Percentiles rank a stretch among this genome's conserved stretches.
phyloP scores from a whole-genome alignment of 192 early-diverging fungal species.

The Chytriomyces sp. region DNA sequence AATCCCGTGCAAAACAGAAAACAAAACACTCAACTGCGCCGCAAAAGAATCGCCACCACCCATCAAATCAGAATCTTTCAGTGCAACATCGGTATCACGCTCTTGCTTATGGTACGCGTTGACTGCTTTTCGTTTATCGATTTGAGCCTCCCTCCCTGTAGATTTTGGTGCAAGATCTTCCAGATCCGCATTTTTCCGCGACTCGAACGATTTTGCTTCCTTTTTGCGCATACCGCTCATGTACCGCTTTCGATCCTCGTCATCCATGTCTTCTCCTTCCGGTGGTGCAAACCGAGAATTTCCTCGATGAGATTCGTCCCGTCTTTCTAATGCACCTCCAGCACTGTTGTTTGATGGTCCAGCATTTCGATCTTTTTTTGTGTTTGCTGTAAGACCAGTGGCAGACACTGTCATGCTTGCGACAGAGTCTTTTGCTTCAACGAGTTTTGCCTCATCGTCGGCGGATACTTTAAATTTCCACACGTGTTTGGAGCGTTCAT shows the following conservation, averaged over 20 bases:
- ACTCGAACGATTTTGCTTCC: constrained; percentile 43
- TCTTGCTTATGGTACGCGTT: constrained; percentile 68
- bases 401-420: constrained; percentile 56
- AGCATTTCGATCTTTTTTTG: too few relatives aligned
- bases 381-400: neutral
- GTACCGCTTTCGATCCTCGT: constrained; percentile 54
- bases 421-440: constrained; percentile 60
- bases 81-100: constrained; percentile 64
- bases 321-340: neutral
- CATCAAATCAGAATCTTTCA: constrained; percentile 68
- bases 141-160: constrained; percentile 63
- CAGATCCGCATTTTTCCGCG: constrained; percentile 52
- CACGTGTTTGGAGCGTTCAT: constrained; percentile 71
- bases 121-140: constrained; percentile 66
- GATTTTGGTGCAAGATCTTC: constrained; percentile 74
- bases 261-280: constrained; percentile 41
- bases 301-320: neutral
- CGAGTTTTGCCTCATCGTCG: constrained; percentile 59
- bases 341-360: neutral
- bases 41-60: constrained; percentile 51
- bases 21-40: constrained; percentile 19
- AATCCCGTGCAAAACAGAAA: neutral
- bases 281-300: neutral
- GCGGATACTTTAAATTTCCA: constrained; percentile 70
- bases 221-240: constrained; percentile 42